Base-by-base conservation (phyloP, 192 early-diverging fungal species). In the Backusella psychrophila region DNA sequence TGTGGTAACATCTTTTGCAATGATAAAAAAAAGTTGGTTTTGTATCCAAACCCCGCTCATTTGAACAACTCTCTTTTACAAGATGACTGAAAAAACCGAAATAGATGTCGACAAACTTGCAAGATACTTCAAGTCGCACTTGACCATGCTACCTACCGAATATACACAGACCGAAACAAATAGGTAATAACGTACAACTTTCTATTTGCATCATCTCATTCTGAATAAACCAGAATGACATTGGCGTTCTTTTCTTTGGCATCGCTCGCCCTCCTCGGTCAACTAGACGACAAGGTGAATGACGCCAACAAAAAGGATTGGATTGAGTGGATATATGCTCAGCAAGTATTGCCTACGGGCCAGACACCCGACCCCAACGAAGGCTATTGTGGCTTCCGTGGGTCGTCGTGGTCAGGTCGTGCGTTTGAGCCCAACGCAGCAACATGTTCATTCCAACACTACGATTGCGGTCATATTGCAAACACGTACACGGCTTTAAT, bases 311-410 rank as follows among this genome's bases (percentile, higher is more conserved):
- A 89, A 69, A 42, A 78, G 19, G 88, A 81, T 33, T 95, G 93
- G 89, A 89, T 98, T 39, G 95, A 99, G 34, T 99, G 98, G 98
- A 91, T 99, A 44, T 99, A 98, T 86, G 92, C 90, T 21, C 96
- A 98, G 82, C 97, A 99, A 76, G 83, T 94, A n/a, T 63, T 87
- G 14, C 90, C 89, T 3, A 72, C 81, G 41, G 36, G 53, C 29
- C 68, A 80, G 23, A 49, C 26, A 4, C 53, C 38, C 49, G 78
- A 83, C 29, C n/a, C 66, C 3, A 70, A 82, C 79, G 78, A 83
- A 9, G 53, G 66, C n/a, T 70, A 80, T 11, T 92, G 87, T 71
- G 94, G 94, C 1, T 96, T 94, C 76, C 82, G 90, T 75, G 93
- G 93, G 0, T 89, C 87, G 3, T 86, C 93, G 3, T 93, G 87